Evolutionary conservation across 345 rosid genomes (phyloP), one percentile per base, ranked within the genome.

Genomic region (Lenwebbia sp.): DNA sequence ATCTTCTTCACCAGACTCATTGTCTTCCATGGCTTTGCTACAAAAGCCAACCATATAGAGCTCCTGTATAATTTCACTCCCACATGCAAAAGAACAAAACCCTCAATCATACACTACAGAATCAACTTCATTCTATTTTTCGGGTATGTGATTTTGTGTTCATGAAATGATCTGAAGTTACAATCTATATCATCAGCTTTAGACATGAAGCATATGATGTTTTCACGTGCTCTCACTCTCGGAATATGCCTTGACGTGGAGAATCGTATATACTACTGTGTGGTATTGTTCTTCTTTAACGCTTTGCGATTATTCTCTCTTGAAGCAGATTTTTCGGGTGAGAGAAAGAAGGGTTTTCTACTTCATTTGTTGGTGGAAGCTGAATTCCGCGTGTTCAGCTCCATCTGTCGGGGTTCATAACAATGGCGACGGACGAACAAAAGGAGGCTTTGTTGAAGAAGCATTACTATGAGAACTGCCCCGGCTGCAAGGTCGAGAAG

Each of bases 401-500:
- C 81, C 33, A 33, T 17, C 76, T 33, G 76, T 65, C 37, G 13
- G 17, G 44, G 44, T 65, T 33, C 19, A 17, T 17, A 50, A 47
- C 56, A 51, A 54, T 49, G 84, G 84, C 37, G 21, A 41, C 15
- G 28, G 57, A 33, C 33, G 84, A 82, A 50, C 37, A 81, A 25
- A 93, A 86, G 90, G 76, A 94, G 44, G 76, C 94, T 84, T 87
- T 96, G 88, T 90, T 91, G 90, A 93, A 93, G 84, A 89, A 85
- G 90, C 94, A 88, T 23, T 92, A 91, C 89, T 83, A 94, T 86
- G 95, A 94, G 85, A 89, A 93, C 86, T 97, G 99, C 60, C 92
- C 99, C 0, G 99, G 99, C 13, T 97, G 98, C 84, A 91, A 93
- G 75, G 93, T 94, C 86, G 98, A 96, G 37, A 93, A 89, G 81